Base-by-base conservation (phyloP, 1,284 basidiomycete genomes). In the Salmacisia buchloeana region DNA sequence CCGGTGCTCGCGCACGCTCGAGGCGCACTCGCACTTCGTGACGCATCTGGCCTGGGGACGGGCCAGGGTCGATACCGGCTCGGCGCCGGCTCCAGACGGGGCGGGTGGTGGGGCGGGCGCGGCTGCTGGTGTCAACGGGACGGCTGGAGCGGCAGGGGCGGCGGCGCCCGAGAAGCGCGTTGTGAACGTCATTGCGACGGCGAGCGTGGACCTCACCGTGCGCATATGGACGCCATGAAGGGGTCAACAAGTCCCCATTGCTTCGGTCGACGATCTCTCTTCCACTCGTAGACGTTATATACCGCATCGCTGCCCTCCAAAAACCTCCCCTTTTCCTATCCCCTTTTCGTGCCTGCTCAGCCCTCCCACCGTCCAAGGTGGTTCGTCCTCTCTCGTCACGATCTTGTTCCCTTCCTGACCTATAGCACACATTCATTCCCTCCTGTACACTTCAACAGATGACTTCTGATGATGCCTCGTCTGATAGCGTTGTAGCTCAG, bases 21-120 rank as follows among this genome's bases (percentile, higher is more conserved):
- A 93, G 67, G 91, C 90, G 1, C 92, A 94, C 78, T 85, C 84
- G 2, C 91, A 92, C 75, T 94, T 94, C 75, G 88, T 92, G 18
- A 79, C 77, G 5, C 65, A 65, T 35, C 58, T 79, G 38, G 73
- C 77, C 4, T 79, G 77, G 77, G 77, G 77, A 1, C 68, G 71
- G 7, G 74, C 73, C 12, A 70, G 68, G 58, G 61, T 71, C 25
- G 73, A 75, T 49, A 59, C 38, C 25, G 59, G 64, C 10, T 38
- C 70, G 2, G 59, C 69, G 6, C 68, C 67, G 1, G 73, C 70
- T 21, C 62, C 69, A 29, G 68, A 69, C 46, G 67, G 61, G 9
- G 69, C 68, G 33, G 69, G 65, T 9, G 49, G 54, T 5, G 34
- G 38, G n/a, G 31, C 54, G 21, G 39, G 46, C 27, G 61, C 61